Base-by-base conservation (phyloP, 2,329 filamentous ascomycete species). In the Aspergillus udagawae region DNA sequence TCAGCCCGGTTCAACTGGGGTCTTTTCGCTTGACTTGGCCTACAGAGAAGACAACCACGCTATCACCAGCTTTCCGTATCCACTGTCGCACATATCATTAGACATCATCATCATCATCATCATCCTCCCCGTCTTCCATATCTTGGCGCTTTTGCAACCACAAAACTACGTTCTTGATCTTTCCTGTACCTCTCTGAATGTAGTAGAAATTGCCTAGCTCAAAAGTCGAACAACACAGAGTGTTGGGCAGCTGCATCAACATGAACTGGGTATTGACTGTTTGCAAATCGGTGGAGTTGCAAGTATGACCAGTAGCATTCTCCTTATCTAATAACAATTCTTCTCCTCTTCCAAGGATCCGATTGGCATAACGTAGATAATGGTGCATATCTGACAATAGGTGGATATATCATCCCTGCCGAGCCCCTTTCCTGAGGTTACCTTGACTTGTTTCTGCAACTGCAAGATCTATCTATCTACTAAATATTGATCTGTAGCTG, bases 1-100 rank as follows among this genome's bases (percentile, higher is more conserved):
- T 67, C 67, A 69, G 65, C 60, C 66, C 62, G 67, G 67, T 63
- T 68, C 66, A 63, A 61, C 60, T 65, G 65, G 63, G 63, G n/a
- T 44, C 42, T 25, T 23, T 45, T 45, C 42, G 9, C 41, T 44
- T 21, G 29, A 32, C 10, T 32, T 32, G 10, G 29, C 29, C 3
- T 32, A 32, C 29, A 32, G 29, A 32, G 29, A 32, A 14, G 10
- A 32, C 29, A 35, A 5, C 12, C 32, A 35, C 32, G 32, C 32
- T 35, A 35, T 17, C 32, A 35, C 4, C 32, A 17, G 12, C 32
- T 2, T 35, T 35, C 32, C 17, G 32, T 35, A 35, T 14, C 32
- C 32, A 35, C 32, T 6, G 32, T 35, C 32, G 14, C 32, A 35
- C 32, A 35, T 35, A 6, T 14, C 12, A 35, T 35, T 12, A 35